Evolutionary conservation across 148 eudicot genomes (phyloP), one percentile per base, ranked within the genome.

Genomic region (Hydrangea macrophylla): DNA sequence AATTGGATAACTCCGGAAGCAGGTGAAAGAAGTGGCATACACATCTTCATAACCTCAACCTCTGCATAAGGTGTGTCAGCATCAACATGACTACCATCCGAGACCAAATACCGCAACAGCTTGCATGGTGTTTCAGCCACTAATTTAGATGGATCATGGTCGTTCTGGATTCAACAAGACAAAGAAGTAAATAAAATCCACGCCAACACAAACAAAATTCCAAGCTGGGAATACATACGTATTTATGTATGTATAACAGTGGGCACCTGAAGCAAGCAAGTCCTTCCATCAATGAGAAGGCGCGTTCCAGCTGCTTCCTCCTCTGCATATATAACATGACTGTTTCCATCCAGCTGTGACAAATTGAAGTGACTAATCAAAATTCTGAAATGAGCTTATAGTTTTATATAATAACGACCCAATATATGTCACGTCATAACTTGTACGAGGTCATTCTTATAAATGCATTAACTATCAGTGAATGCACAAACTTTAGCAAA

Each of bases 31-130:
- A 95, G 88, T 66, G 99, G 99, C 99, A 95, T 95, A 70, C 99
- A 95, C 99, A 95, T 95, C 77, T 95, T 95, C 99, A 95, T 95
- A 70, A 95, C 99, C 80, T 95, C 99, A n/a, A 95, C 99, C 79
- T 95, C 99, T 28, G 96, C 99, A 85, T 75, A 95, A 45, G 99
- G 99, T 53, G 88, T 89, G 68, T 95, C 99, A 50, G 97, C 93
- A 74, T 95, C 99, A 55, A 95, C 83, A 72, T 89, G 99, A 80
- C 97, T 86, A 58, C 90, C 85, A 85, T 91, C 97, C 53, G 64
- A 61, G 20, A 95, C 88, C 74, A 95, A 78, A 79, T 81, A 95
- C 74, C 99, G 82, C 39, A 95, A 69, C 62, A 95, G 82, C 83
- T 95, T 95, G 88, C 99, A 95, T 37, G 99, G 99, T 73, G 99